Base-by-base conservation (phyloP, 768 basidiomycete genomes). In the Pholiota molesta region DNA sequence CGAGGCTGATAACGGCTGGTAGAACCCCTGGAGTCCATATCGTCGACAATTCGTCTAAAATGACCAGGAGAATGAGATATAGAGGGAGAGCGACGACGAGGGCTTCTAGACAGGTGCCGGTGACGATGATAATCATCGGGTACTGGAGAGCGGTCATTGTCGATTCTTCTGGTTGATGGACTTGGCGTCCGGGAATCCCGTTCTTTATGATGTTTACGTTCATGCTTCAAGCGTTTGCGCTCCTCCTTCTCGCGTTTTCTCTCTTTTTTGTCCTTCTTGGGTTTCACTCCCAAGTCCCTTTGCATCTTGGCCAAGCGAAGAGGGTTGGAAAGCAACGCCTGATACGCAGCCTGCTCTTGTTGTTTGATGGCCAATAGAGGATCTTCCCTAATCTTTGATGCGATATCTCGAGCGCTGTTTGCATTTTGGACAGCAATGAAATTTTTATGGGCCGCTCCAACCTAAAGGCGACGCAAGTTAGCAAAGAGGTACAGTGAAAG, bases 351-450 rank as follows among this genome's bases (percentile, higher is more conserved):
- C 71, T 97, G 95, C 75, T 99, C 97, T 70, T 98, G 97, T 72
- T 95, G 92, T 75, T 98, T 99, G 79, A 99, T 99, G 14, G 92
- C 94, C n/a, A 99, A 82, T 5, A 99, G 72, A 5, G 97, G 97
- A 70, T 99, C 97, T 75, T 99, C 97, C 35, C 97, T 90, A 63
- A 99, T 89, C 76, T 99, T 99, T 29, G 95, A 80, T 21, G 95
- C 91, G 47, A 94, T 84, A 69, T 99, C 97, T 31, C 96, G 89
- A 33, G 78, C 80, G 45, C 80, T 90, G 73, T 99, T 99, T 68
- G 97, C 97, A 72, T 95, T 97, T 72, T 97, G 95, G 2, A 94
- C 83, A 3, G 96, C 95, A 58, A 97, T 96, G 72, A 97, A 97
- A 73, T 85, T 94, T 78, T 94, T 95, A 79, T 95, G 91, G 5